A percentile compares a stretch with the other conserved stretches of the same genome.
phyloP scores from a whole-genome alignment of 805 yeast genomes.

The Cyberlindnera maritima region DNA sequence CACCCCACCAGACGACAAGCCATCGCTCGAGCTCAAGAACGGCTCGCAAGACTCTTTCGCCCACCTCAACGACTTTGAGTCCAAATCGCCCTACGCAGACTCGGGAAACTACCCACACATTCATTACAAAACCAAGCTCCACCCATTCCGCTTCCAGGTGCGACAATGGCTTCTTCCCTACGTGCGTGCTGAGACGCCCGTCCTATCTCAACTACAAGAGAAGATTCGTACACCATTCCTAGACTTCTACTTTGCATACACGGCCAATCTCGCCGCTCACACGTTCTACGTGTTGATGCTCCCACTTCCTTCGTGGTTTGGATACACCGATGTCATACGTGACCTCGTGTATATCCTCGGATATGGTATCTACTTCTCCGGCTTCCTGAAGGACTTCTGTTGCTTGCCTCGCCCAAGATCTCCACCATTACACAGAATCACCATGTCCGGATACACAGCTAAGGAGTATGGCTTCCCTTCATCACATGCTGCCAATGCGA shows the following conservation, averaged over 20 bases:
- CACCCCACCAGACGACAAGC: neutral
- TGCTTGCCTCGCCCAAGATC: slow-evolving; percentile 91
- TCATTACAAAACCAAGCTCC: slow-evolving; percentile 60
- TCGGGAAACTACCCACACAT: slow-evolving; percentile 72
- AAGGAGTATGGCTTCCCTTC: slow-evolving; percentile 95
- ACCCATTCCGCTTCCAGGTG: slow-evolving; percentile 50
- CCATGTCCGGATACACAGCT: slow-evolving; percentile 87
- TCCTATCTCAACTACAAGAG: slow-evolving; percentile 56
- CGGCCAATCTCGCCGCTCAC: slow-evolving; percentile 90
- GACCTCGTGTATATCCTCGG: slow-evolving; percentile 69
- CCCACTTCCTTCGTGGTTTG: slow-evolving; percentile 85
- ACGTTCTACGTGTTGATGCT: slow-evolving; percentile 88
- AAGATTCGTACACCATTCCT: slow-evolving; percentile 43
- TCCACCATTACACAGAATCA: slow-evolving; percentile 87
- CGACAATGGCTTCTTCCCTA: slow-evolving; percentile 54
- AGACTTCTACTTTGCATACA: slow-evolving; percentile 79
- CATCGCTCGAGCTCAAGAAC: slow-evolving; percentile 6
- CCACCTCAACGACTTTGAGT: slow-evolving; percentile 26
- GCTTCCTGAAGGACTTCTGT: slow-evolving; percentile 75
- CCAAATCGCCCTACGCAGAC: slow-evolving; percentile 40
- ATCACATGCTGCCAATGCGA: slow-evolving; percentile 92
- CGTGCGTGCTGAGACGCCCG: slow-evolving; percentile 62
- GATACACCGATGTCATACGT: slow-evolving; percentile 52
- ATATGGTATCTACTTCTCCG: slow-evolving; percentile 61
- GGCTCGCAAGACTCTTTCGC: slow-evolving; percentile 23